These are phyloP conservation scores for Metarhizium album DNA, from an alignment of 2,329 filamentous ascomycete species.

Conservation along the genomic window DNA sequence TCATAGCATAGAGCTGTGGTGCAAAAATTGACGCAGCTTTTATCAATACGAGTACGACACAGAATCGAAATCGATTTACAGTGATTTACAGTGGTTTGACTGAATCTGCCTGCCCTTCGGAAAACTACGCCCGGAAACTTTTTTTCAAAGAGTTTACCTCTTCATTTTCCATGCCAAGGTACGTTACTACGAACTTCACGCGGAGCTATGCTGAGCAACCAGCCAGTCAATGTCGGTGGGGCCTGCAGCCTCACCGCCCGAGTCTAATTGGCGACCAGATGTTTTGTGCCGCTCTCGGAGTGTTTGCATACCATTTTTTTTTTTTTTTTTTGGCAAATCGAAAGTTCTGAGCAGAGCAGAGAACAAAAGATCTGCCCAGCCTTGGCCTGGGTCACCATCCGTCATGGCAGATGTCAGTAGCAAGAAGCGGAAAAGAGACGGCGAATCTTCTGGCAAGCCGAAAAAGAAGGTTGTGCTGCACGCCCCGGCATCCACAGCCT, in stretches of 20 bases:
- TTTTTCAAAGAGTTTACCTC: too few species aligned
- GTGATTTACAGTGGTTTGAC: not conserved
- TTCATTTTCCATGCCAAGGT: too few species aligned
- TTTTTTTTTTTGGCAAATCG: conserved; percentile 15
- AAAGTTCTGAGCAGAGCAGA: not conserved
- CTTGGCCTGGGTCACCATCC: not conserved
- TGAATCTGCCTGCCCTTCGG: not conserved
- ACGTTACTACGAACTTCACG: too few species aligned
- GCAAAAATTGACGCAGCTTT: too few species aligned
- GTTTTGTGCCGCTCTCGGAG: conserved; percentile 15
- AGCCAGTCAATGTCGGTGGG: conserved; percentile 8
- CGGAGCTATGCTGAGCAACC: too few species aligned
- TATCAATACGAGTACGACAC: too few species aligned
- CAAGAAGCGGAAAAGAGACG: conserved; percentile 45
- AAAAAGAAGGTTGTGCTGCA: conserved; percentile 44
- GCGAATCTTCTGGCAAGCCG: conserved; percentile 28
- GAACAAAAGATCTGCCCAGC: not conserved
- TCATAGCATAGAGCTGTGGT: too few species aligned
- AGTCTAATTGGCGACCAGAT: conserved; percentile 16
- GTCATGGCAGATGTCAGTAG: conserved; percentile 28
- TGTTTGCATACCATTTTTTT: conserved; percentile 16
- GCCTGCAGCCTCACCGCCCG: conserved; percentile 11
- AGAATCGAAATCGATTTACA: too few species aligned
- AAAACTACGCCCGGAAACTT: too few species aligned
- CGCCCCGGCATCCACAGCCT: conserved; percentile 27